Conservation (phyloP, 371 early-diverging fungal species). For the Mortierella sp. region DNA sequence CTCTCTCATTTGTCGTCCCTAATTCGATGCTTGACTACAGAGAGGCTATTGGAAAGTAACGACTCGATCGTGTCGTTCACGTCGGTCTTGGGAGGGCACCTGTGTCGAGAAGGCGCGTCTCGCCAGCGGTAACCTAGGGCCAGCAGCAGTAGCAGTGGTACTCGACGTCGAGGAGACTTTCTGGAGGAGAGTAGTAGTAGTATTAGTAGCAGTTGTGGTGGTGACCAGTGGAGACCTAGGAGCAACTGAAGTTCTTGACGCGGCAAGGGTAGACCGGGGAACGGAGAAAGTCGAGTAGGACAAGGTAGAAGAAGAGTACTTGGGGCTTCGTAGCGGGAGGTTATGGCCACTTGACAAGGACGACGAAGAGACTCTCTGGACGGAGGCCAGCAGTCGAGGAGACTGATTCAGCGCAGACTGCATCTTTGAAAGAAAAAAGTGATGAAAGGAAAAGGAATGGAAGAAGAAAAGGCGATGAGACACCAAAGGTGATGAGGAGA, state of each 20-base stretch:
- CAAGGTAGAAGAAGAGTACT: not conserved
- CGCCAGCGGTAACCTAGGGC: not conserved
- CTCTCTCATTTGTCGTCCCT: not conserved
- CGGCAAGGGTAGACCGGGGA: not conserved
- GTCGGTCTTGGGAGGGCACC: not conserved
- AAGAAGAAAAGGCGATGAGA: not conserved
- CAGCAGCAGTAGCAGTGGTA: not conserved
- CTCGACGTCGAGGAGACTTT: not conserved
- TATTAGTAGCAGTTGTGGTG: not conserved
- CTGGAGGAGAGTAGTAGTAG: not conserved
- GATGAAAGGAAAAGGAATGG: not conserved
- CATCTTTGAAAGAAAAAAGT: conserved; percentile 12
- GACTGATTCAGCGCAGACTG: conserved; percentile 19
- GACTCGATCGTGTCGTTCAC: conserved; percentile 24
- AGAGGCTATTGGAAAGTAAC: conserved; percentile 9
- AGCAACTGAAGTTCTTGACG: not conserved
- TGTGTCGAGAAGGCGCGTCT: conserved; percentile 17
- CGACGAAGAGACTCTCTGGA: not conserved
- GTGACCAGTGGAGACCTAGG: conserved; percentile 3
- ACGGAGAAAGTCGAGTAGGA: not conserved
- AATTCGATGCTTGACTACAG: not conserved
- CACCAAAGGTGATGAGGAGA: not conserved
- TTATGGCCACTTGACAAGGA: not conserved
- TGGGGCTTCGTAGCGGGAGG: not conserved
- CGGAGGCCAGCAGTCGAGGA: conserved; percentile 15